phyloP scores from a whole-genome alignment of 352 stramenopile genomes.

The Phytopythium vexans region DNA sequence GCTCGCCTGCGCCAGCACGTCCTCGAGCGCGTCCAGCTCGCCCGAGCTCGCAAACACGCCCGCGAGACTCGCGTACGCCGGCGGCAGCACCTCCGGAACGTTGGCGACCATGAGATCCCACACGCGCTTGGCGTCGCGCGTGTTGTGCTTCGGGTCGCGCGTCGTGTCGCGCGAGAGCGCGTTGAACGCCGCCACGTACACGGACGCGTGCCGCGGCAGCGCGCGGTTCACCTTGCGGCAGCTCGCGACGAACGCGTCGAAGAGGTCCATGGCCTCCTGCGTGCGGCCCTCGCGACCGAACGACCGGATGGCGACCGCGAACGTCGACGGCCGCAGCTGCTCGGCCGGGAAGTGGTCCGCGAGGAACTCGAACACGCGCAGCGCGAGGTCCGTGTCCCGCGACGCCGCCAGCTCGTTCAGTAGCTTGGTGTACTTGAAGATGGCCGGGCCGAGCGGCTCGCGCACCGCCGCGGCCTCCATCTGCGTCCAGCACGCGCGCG shows the following conservation, averaged over 20 bases:
- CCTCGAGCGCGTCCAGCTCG: constrained; percentile 61
- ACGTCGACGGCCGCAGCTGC: constrained; percentile 53
- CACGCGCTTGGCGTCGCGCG: constrained; percentile 60
- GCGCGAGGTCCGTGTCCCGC: constrained; percentile 59
- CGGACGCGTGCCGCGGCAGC: constrained; percentile 37
- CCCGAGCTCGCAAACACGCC: constrained; percentile 76
- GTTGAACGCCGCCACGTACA: constrained; percentile 82
- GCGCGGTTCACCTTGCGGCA: constrained; percentile 18
- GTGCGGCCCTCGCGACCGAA: constrained; percentile 67
- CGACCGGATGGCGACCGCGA: constrained; percentile 63
- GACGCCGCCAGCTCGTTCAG: constrained; percentile 50
- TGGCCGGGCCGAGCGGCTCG: constrained; percentile 22
- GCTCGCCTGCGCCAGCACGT: constrained; percentile 51
- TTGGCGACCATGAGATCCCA: constrained; percentile 74
- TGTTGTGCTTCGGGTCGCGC: constrained; percentile 65
- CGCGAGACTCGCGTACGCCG: constrained; percentile 79
- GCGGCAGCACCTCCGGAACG: constrained; percentile 60
- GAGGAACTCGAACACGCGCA: constrained; percentile 66
- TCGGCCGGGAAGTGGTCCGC: constrained; percentile 33
- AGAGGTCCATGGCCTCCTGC: constrained; percentile 59
- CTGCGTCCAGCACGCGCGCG: constrained; percentile 67
- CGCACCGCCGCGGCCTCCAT: constrained; percentile 38
- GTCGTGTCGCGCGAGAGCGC: constrained; percentile 67
- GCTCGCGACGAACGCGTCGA: constrained; percentile 62
- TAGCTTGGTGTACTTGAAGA: constrained; percentile 67